These are phyloP conservation scores for Torrubiellomyces zombiae DNA, from an alignment of 2,329 filamentous ascomycete genomes.

Conservation along the genomic window DNA sequence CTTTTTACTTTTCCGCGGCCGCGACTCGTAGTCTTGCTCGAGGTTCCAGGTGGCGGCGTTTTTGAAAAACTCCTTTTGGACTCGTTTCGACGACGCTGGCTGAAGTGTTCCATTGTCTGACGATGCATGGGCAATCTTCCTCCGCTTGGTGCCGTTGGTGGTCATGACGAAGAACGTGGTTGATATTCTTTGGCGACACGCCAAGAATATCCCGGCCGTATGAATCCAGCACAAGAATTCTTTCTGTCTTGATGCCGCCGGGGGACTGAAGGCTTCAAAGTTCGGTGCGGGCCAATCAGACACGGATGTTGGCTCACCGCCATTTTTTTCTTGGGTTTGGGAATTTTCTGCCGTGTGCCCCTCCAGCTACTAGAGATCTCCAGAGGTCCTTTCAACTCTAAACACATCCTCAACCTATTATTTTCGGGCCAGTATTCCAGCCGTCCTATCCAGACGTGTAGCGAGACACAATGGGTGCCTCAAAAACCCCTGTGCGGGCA, in stretches of 20 bases:
- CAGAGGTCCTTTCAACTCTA: too few species aligned
- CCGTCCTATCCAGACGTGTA: neutral
- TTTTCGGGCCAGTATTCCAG: constrained; percentile 7
- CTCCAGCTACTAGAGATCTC: too few species aligned
- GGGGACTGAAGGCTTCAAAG: constrained; percentile 22
- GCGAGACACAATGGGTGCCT: constrained; percentile 14
- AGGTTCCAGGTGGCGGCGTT: constrained; percentile 74
- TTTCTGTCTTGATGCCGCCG: constrained; percentile 38
- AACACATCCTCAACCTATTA: too few species aligned
- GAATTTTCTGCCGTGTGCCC: constrained; percentile 16
- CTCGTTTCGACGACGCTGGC: constrained; percentile 17
- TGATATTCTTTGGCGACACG: neutral
- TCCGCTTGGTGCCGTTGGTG: constrained; percentile 34
- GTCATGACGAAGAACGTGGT: constrained; percentile 20
- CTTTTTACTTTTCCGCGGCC: constrained; percentile 64
- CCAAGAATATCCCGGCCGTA: too few species aligned
- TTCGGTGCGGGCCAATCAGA: constrained; percentile 10
- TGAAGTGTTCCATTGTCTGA: constrained; percentile 26
- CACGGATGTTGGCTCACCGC: constrained; percentile 14
- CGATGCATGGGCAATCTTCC: constrained; percentile 38
- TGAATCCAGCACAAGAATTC: too few species aligned
- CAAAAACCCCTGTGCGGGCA: constrained; percentile 18
- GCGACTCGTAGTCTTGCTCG: constrained; percentile 78
- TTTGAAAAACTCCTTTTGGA: constrained; percentile 52
- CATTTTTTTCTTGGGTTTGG: constrained; percentile 22